Evolutionary conservation across 345 rosid species (phyloP).

Genomic region (Arabidopsis thaliana): TAIR10.1 NC_003070.9:18720001-18720500

Average conservation of each 20-base stretch:
- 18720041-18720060: constrained; percentile 38
- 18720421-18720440: constrained; percentile 46
- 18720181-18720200: constrained; percentile 50
- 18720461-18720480: constrained; percentile 44
- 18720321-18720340: constrained; percentile 10
- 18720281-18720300: constrained; percentile 51
- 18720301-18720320: constrained; percentile 43
- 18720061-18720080: constrained; percentile 44
- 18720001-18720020: constrained; percentile 50
- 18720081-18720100: constrained; percentile 44
- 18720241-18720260: constrained; percentile 46
- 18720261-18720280: constrained; percentile 47
- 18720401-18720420: constrained; percentile 46
- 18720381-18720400: constrained; percentile 43
- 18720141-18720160: constrained; percentile 39
- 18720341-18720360: constrained; percentile 3
- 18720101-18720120: constrained; percentile 40
- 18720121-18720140: constrained; percentile 44
- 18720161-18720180: constrained; percentile 47
- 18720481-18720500: constrained; percentile 45
- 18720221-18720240: constrained; percentile 59
- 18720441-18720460: constrained; percentile 50
- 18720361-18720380: constrained; percentile 18
- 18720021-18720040: constrained; percentile 41
- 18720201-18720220: constrained; percentile 41